Conservation (phyloP, 768 basidiomycete species). For the Leccinum disarticulatum region DNA sequence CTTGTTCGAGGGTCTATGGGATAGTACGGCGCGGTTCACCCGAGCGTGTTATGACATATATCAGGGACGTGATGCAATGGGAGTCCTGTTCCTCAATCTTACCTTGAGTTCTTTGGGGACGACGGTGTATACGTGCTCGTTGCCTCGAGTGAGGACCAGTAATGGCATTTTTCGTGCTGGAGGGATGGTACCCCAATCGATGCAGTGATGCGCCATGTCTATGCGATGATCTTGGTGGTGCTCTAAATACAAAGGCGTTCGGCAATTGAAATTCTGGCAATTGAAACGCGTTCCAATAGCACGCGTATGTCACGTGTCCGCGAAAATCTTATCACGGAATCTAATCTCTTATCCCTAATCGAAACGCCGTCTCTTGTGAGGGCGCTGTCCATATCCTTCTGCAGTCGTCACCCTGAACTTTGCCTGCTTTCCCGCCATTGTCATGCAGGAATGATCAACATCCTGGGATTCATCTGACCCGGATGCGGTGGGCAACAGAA, state of each 20-base stretch:
- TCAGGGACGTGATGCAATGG: background rate
- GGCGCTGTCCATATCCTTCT: background rate
- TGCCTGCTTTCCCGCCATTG: background rate
- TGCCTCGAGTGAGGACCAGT: slow-evolving; percentile 18
- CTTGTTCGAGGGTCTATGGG: slow-evolving; percentile 16
- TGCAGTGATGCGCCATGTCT: slow-evolving; percentile 28
- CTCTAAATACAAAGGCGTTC: background rate
- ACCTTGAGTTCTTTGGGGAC: slow-evolving; percentile 22
- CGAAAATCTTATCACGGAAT: background rate
- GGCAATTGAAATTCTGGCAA: background rate
- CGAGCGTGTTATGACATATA: background rate
- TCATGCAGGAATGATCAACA: background rate
- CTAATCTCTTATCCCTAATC: background rate
- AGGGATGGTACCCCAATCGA: slow-evolving; percentile 23
- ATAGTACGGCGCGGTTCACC: background rate
- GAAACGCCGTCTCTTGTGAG: background rate
- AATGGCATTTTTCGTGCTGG: slow-evolving; percentile 22
- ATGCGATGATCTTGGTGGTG: background rate
- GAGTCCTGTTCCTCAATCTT: background rate
- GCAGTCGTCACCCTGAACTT: slow-evolving; percentile 6
- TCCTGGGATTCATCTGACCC: background rate
- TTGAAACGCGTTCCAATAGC: slow-evolving; percentile 3
- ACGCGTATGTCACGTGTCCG: slow-evolving; percentile 15
- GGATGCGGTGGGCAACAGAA: too few species aligned
- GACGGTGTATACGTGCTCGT: slow-evolving; percentile 18